phyloP scores from a whole-genome alignment of 192 early-diverging fungal species.

The Umbelopsis sp. region DNA sequence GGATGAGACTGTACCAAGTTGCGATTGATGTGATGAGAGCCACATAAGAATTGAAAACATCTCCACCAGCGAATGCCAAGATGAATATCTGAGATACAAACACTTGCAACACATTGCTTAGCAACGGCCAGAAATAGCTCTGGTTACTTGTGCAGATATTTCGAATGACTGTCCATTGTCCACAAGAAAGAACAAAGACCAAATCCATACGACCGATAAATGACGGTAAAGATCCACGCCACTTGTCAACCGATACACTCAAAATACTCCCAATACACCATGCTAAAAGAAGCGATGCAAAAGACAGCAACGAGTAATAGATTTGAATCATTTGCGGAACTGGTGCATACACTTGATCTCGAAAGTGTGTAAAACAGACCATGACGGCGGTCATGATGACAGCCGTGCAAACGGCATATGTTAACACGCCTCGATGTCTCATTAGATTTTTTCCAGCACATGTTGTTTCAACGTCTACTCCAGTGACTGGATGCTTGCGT shows the following conservation, averaged over 20 bases:
- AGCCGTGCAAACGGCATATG: not conserved
- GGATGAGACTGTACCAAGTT: constrained; percentile 3
- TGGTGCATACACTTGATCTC: not conserved
- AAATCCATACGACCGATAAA: not conserved
- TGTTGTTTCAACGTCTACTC: not conserved
- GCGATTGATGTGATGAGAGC: not conserved
- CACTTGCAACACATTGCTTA: not conserved
- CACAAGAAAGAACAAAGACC: not conserved
- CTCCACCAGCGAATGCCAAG: constrained; percentile 9
- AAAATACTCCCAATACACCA: not conserved
- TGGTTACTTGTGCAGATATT: not conserved
- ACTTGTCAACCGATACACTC: not conserved
- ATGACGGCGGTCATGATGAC: not conserved
- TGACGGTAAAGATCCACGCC: not conserved
- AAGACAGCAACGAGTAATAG: not conserved
- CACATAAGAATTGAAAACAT: not conserved
- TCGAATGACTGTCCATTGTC: constrained; percentile 14
- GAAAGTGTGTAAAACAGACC: not conserved
- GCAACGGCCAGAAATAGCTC: not conserved
- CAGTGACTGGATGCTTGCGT: not conserved
- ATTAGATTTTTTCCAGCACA: not conserved
- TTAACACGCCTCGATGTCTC: not conserved
- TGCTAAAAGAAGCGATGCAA: not conserved
- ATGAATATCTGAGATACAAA: not conserved
- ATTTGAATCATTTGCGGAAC: not conserved